Evolutionary conservation across 2,329 filamentous ascomycete species (phyloP), one percentile per base, ranked within the genome.

Genomic region (Colletotrichum tamarilloi): DNA sequence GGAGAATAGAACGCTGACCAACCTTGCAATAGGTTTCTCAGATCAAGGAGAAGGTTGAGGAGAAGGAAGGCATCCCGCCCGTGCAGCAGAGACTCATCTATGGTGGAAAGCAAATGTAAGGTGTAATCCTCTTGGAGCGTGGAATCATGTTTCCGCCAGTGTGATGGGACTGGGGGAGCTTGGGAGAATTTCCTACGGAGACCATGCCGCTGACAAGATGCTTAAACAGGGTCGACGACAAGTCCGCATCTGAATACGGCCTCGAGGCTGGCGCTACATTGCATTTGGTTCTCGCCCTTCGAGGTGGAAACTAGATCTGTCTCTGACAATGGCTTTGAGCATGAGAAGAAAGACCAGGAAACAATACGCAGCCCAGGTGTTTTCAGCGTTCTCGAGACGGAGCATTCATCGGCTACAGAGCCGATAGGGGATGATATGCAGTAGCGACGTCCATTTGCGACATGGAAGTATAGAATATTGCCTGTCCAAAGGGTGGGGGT

Each of bases 41-140:
- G 83, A 98, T 99, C 89, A 99, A 99, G 89, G 97, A 98, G 86
- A 95, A 96, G 80, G 97, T 99, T 68, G 97, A 99, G 85, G 97
- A 99, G 87, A 98, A 98, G 86, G 97, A 98, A 82, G 97, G 97
- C 70, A 99, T 99, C 79, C 96, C 97, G 56, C 97, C 97, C 1
- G 95, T 97, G 22, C 97, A 99, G 85, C 97, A 99, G 85, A 92
- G 97, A 72, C 87, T 99, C 77, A 99, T 99, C 80, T 98, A 93
- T 81, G 95, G 96, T 67, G 97, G 97, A 80, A 99, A 99, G 88
- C 97, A 99, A 84, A 98, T 99, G 97, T 98, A 86, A 46, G 57
- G 53, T 14, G 16, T 30, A 5, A 4, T 12, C n/a, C 11, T 6
- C 30, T 9, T 56, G 22, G 42, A 11, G 42, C 42, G 16, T n/a